Evolutionary conservation across 345 rosid species (phyloP).

Genomic region (Cochlearia excelsa): DNA sequence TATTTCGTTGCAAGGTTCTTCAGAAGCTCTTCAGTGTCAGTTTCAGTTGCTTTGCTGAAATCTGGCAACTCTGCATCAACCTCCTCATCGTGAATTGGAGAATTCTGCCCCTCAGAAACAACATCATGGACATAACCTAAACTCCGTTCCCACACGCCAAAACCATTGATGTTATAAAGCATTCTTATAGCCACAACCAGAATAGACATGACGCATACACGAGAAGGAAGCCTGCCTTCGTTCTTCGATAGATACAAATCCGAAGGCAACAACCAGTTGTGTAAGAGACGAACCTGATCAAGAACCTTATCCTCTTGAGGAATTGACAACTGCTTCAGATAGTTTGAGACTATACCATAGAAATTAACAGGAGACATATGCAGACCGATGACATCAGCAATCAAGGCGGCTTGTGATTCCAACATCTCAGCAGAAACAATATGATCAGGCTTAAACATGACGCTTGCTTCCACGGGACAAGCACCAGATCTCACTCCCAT

Average conservation of each 20-base stretch:
- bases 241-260: constrained; percentile 68
- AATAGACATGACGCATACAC: constrained; percentile 58
- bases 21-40: constrained; percentile 46
- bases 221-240: constrained; percentile 57
- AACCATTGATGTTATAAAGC: constrained; percentile 61
- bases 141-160: constrained; percentile 55
- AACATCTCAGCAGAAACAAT: constrained; percentile 50
- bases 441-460: constrained; percentile 62
- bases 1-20: constrained; percentile 45
- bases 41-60: constrained; percentile 17
- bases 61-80: constrained; percentile 29
- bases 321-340: constrained; percentile 55
- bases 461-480: constrained; percentile 52
- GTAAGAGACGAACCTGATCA: constrained; percentile 49
- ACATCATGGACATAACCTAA: constrained; percentile 27
- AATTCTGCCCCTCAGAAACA: constrained; percentile 21
- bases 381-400: constrained; percentile 65
- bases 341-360: constrained; percentile 53
- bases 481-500: constrained; percentile 52
- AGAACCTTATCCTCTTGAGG: constrained; percentile 49
- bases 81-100: constrained; percentile 16
- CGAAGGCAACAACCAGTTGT: constrained; percentile 73
- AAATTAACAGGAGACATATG: constrained; percentile 70
- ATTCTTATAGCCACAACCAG: constrained; percentile 54
- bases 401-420: constrained; percentile 56